These are phyloP conservation scores for Didymosphaeria variabile DNA, from an alignment of 2,329 filamentous ascomycete genomes.

Conservation along the genomic window DNA sequence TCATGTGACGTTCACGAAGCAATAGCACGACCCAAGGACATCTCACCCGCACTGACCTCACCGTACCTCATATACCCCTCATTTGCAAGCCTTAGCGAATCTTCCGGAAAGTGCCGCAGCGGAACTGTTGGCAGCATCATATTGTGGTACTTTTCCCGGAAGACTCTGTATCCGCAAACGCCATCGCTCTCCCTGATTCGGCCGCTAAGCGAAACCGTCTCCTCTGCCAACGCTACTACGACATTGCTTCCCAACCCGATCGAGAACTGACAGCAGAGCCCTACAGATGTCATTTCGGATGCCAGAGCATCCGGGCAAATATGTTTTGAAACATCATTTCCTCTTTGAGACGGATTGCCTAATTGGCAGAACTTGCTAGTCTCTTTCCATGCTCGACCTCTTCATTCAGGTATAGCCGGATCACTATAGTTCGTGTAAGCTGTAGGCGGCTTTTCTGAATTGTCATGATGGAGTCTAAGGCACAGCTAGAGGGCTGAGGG, in stretches of 20 bases:
- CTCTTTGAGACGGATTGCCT: not conserved
- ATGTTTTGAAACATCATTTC: slow-evolving; percentile 18
- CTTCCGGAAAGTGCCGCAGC: not conserved
- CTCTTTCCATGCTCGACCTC: slow-evolving; percentile 5
- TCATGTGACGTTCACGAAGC: not conserved
- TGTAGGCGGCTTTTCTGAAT: not conserved
- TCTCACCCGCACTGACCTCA: too few species aligned
- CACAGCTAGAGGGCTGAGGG: not conserved
- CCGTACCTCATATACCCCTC: not conserved
- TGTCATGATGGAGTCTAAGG: not conserved
- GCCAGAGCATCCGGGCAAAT: slow-evolving; percentile 4
- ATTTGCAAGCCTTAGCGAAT: not conserved
- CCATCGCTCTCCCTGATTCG: not conserved
- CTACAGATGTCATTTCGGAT: slow-evolving; percentile 6
- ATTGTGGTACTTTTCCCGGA: not conserved
- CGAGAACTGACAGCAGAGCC: not conserved
- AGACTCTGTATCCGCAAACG: slow-evolving; percentile 2
- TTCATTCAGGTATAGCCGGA: slow-evolving; percentile 12
- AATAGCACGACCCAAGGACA: not conserved
- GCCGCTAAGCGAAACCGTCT: not conserved
- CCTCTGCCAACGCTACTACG: not conserved
- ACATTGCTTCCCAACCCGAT: not conserved
- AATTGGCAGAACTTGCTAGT: slow-evolving; percentile 4
- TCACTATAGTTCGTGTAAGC: not conserved
- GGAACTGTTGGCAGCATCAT: not conserved